Conservation (phyloP, 1,284 basidiomycete species). For the Ustilago curta region DNA sequence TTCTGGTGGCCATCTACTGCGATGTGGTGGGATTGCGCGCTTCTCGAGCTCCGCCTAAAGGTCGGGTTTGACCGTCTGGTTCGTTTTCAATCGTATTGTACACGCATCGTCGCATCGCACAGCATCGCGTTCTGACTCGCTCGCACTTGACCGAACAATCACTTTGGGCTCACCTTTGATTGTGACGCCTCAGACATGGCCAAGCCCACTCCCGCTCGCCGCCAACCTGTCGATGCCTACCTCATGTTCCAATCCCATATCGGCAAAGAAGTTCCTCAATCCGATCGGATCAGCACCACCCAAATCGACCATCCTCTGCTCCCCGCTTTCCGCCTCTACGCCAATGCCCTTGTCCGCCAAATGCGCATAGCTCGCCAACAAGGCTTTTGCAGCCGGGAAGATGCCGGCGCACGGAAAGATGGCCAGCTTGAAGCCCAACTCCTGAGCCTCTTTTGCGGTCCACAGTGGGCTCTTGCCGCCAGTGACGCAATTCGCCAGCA, state of each 20-base stretch:
- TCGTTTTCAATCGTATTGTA: background rate
- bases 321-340: slow-evolving; percentile 25
- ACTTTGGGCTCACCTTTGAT: background rate
- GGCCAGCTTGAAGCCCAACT: slow-evolving; percentile 44
- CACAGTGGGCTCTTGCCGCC: slow-evolving; percentile 45
- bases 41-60: slow-evolving; percentile 33
- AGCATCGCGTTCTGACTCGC: slow-evolving; percentile 5
- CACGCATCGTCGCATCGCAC: slow-evolving; percentile 1
- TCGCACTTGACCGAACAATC: background rate
- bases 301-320: slow-evolving; percentile 15
- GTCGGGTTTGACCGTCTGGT: slow-evolving; percentile 7
- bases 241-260: slow-evolving; percentile 51
- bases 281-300: slow-evolving; percentile 40
- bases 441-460: slow-evolving; percentile 24
- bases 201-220: slow-evolving; percentile 29
- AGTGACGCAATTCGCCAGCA: slow-evolving; percentile 48
- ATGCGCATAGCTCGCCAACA: slow-evolving; percentile 38
- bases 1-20: slow-evolving; percentile 45
- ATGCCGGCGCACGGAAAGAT: slow-evolving; percentile 54
- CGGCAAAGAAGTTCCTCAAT: slow-evolving; percentile 45
- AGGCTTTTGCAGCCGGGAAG: slow-evolving; percentile 34
- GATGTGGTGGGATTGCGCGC: slow-evolving; percentile 40
- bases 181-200: slow-evolving; percentile 5
- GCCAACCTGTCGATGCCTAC: slow-evolving; percentile 34
- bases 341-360: slow-evolving; percentile 68